Base-by-base conservation (phyloP, 345 rosid species). In the Euphorbia lathyris region DNA sequence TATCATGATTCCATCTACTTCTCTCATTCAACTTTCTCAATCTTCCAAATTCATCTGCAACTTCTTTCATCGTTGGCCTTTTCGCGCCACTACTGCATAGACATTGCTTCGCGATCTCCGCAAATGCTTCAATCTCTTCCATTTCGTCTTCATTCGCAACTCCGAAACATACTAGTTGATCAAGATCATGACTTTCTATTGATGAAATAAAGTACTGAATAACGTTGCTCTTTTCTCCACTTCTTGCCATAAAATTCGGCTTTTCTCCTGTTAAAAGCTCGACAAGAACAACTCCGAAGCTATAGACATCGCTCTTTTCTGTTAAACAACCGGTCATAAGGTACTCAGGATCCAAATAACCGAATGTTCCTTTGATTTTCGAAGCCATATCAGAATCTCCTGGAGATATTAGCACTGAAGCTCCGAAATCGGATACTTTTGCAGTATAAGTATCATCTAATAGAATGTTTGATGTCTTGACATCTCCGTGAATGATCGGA, bases 261-360 rank as follows among this genome's bases (percentile, higher is more conserved):
- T 70, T 74, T 66, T 76, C 45, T 3, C 78, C 84, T 0, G 78
- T 76, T 23, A 76, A 38, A 30, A 81, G 74, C 55, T 81, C 84
- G 5, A 81, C 65, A 10, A 83, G 76, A 7, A 80, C 78, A 0
- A 77, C 82, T 3, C 80, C 80, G 8, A 72, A 83, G 58, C 86
- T 80, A 11, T 66, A 78, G 1, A 80, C 86, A 40, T 83, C 86
- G 1, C 80, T 76, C 38, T 77, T 73, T 13, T 51, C 75, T 2
- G 76, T 80, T 22, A 80, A 55, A 4, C 3, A 9, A 4, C 73
- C 68, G 0, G 79, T 83, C 65, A 67, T 32, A 17, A 71, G 70
- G 64, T 77, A 83, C 57, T 83, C 80, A 0, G 83, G 86, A 53
- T 83, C 82, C 5, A 80, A 47, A 65, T 79, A 83, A 1, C 82